These are phyloP conservation scores for Truncatella angustata DNA, from an alignment of 2,329 filamentous ascomycete species.

Conservation along the genomic window DNA sequence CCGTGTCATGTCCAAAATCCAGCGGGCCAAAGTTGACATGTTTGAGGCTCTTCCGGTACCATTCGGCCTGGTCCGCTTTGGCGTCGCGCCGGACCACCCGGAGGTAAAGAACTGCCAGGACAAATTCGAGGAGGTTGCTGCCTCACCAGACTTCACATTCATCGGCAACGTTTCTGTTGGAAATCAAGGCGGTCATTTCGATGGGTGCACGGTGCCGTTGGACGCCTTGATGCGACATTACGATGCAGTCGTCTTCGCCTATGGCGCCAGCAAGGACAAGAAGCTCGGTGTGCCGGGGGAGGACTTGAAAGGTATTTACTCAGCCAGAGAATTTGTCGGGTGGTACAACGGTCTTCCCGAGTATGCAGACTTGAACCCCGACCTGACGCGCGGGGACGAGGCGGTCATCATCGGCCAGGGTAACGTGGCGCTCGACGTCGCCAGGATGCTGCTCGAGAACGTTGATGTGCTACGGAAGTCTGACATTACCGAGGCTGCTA, in stretches of 20 bases:
- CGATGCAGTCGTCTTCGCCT: slow-evolving; percentile 88
- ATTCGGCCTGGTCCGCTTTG: slow-evolving; percentile 88
- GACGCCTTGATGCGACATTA: slow-evolving; percentile 74
- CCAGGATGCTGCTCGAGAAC: slow-evolving; percentile 78
- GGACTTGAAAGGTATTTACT: slow-evolving; percentile 71
- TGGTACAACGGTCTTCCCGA: slow-evolving; percentile 98
- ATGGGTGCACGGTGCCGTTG: slow-evolving; percentile 60
- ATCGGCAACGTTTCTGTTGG: slow-evolving; percentile 87
- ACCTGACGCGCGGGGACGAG: slow-evolving; percentile 72
- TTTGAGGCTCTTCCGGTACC: slow-evolving; percentile 92
- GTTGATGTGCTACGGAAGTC: slow-evolving; percentile 73
- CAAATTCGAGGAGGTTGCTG: slow-evolving; percentile 86
- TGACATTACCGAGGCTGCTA: slow-evolving; percentile 83
- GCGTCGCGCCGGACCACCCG: slow-evolving; percentile 96
- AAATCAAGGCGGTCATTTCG: slow-evolving; percentile 36
- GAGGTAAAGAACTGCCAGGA: slow-evolving; percentile 99
- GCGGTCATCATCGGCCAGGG: slow-evolving; percentile 91
- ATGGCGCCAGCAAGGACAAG: slow-evolving; percentile 84
- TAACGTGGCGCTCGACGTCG: slow-evolving; percentile 93
- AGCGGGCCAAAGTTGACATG: slow-evolving; percentile 81
- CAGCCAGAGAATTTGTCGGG: slow-evolving; percentile 88
- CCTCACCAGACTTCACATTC: slow-evolving; percentile 81
- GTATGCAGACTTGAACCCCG: slow-evolving; percentile 68
- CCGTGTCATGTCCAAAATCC: slow-evolving; percentile 73
- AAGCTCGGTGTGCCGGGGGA: slow-evolving; percentile 80